Evolutionary conservation across 1,284 basidiomycete species (phyloP).

Genomic region (Boletus albobrunnescens): DNA sequence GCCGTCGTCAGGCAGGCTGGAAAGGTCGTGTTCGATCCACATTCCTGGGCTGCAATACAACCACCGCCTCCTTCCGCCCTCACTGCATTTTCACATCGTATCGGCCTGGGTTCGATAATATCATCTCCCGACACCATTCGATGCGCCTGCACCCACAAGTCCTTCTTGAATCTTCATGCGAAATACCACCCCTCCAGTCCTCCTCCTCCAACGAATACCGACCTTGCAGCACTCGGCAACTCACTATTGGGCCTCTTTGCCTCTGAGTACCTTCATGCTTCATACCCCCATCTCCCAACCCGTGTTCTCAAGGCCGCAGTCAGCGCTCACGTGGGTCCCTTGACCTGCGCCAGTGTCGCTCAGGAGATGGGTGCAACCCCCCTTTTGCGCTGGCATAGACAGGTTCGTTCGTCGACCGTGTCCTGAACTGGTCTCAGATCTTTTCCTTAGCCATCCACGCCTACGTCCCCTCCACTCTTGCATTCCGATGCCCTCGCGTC

Average conservation of each 20-base stretch:
- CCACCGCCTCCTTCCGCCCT: constrained; percentile 71
- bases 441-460: constrained; percentile 43
- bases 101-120: constrained; percentile 59
- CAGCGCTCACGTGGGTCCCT: constrained; percentile 85
- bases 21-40: constrained; percentile 50
- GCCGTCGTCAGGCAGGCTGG: constrained; percentile 38
- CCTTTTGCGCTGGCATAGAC: constrained; percentile 68
- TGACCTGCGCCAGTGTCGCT: constrained; percentile 80
- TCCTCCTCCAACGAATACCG: constrained; percentile 66
- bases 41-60: constrained; percentile 67
- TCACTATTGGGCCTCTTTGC: constrained; percentile 89
- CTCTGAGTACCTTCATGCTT: constrained; percentile 77
- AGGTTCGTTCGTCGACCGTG: constrained; percentile 39
- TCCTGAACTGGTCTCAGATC: constrained; percentile 2
- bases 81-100: constrained; percentile 69
- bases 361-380: constrained; percentile 73
- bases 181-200: constrained; percentile 52
- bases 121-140: constrained; percentile 51
- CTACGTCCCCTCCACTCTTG: constrained; percentile 48
- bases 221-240: constrained; percentile 81
- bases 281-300: constrained; percentile 90
- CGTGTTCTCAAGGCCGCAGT: constrained; percentile 87
- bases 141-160: constrained; percentile 80
- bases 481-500: constrained; percentile 74
- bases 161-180: constrained; percentile 57